phyloP scores from a whole-genome alignment of 257 asterid species.

The Solanum bulbocastanum region DNA sequence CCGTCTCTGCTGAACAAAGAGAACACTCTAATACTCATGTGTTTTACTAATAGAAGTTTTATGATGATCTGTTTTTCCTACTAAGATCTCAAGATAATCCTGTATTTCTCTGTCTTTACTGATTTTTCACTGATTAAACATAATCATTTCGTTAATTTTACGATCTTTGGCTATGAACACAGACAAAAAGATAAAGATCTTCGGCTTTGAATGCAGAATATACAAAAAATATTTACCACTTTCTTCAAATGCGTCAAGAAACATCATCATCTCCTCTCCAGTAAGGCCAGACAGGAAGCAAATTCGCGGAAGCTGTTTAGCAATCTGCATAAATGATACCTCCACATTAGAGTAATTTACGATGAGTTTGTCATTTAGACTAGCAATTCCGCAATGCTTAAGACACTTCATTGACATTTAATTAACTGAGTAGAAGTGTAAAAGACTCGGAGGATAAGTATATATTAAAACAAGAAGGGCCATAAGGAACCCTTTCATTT shows the following conservation, averaged over 20 bases:
- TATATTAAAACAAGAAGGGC: neutral
- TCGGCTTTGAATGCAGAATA: neutral
- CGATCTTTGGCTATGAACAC: neutral
- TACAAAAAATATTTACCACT: slow-evolving; percentile 36
- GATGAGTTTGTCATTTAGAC: neutral
- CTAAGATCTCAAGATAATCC: neutral
- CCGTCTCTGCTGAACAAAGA: neutral
- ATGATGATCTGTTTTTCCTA: neutral
- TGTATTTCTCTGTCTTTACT: neutral
- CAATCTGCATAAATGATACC: slow-evolving; percentile 40
- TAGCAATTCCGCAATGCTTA: neutral
- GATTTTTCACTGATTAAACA: neutral
- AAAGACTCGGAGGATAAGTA: neutral
- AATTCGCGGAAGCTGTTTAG: slow-evolving; percentile 68
- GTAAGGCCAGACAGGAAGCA: slow-evolving; percentile 90
- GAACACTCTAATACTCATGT: neutral
- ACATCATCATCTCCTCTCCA: slow-evolving; percentile 99
- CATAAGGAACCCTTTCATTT: neutral
- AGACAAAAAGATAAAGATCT: neutral
- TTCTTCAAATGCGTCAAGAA: slow-evolving; percentile 79
- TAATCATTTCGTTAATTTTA: neutral
- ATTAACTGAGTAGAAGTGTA: neutral
- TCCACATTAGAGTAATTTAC: neutral
- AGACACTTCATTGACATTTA: neutral
- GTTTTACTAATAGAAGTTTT: neutral